A percentile compares a stretch with the other conserved stretches of the same genome.
Conservation (phyloP, 176 grass and related monocot species). For the Aegilops speltoides region DNA sequence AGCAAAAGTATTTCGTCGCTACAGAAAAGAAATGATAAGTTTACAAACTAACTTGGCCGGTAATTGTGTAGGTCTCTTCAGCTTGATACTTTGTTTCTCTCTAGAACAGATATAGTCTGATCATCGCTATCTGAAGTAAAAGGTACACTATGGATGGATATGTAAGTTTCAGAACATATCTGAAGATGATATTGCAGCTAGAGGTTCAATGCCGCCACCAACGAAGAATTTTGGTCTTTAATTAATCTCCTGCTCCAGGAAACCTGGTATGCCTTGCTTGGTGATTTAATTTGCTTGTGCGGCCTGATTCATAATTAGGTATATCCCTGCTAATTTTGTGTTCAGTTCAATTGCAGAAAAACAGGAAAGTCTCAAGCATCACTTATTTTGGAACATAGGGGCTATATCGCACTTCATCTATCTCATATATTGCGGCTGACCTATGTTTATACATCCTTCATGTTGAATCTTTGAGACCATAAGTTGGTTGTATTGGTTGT, state of each 20-base stretch:
- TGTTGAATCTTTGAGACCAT: background rate
- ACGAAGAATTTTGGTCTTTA: slow-evolving; percentile 60
- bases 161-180: slow-evolving; percentile 19
- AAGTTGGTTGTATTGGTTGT: background rate
- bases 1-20: too few relatives aligned
- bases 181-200: slow-evolving; percentile 56
- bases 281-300: slow-evolving; percentile 42
- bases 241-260: slow-evolving; percentile 81
- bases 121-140: too few relatives aligned
- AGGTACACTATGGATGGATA: too few relatives aligned
- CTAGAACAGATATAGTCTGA: too few relatives aligned
- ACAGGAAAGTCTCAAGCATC: slow-evolving; percentile 11
- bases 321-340: slow-evolving; percentile 33
- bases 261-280: slow-evolving; percentile 46
- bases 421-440: background rate
- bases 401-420: background rate
- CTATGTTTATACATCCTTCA: background rate
- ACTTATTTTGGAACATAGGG: slow-evolving; percentile 16
- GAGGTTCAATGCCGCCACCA: slow-evolving; percentile 43
- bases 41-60: too few relatives aligned
- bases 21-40: too few relatives aligned
- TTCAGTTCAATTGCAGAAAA: slow-evolving; percentile 19
- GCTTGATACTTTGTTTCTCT: too few relatives aligned
- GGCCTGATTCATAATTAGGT: slow-evolving; percentile 13
- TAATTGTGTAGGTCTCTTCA: too few relatives aligned